A percentile compares a stretch with the other conserved stretches of the same genome.
Conservation (phyloP, 225 moss, liverwort and hornwort genomes). For the Sphagnum tenellum region DNA sequence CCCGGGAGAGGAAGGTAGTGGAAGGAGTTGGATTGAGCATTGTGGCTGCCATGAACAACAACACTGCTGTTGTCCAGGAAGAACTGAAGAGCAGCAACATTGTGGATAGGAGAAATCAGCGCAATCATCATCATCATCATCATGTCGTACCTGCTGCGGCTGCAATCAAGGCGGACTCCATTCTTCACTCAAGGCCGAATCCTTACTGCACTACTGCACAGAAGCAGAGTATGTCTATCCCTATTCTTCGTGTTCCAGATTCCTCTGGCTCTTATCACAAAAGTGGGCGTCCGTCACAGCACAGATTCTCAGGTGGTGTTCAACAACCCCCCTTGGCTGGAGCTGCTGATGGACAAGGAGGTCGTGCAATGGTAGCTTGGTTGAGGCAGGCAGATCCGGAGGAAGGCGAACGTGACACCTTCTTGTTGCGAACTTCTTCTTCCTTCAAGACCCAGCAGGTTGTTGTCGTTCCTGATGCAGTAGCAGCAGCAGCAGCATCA, state of each 20-base stretch:
- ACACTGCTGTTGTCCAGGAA: constrained; percentile 10
- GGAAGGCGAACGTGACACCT: constrained; percentile 36
- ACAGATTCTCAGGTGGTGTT: background rate
- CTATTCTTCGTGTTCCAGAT: constrained; percentile 18
- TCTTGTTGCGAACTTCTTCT: constrained; percentile 23
- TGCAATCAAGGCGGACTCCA: constrained; percentile 17
- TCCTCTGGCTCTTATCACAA: constrained; percentile 18
- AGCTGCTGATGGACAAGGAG: background rate
- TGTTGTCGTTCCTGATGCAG: background rate
- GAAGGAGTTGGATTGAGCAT: constrained; percentile 81
- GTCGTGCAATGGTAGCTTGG: constrained; percentile 27
- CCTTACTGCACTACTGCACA: constrained; percentile 12
- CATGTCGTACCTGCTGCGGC: constrained; percentile 15
- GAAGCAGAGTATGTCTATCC: constrained; percentile 40
- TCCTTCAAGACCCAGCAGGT: too few relatives aligned
- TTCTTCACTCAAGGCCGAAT: constrained; percentile 14
- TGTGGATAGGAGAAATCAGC: background rate
- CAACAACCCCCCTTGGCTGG: background rate
- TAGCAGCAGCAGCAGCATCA: constrained; percentile 9
- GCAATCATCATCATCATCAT: background rate
- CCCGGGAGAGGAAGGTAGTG: constrained; percentile 37
- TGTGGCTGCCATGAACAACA: constrained; percentile 32
- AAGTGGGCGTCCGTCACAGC: constrained; percentile 5
- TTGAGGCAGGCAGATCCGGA: constrained; percentile 35
- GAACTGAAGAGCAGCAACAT: constrained; percentile 17